These are phyloP conservation scores for Quercus engelmannii DNA, from an alignment of 306 rosid genomes.

Conservation along the genomic window DNA sequence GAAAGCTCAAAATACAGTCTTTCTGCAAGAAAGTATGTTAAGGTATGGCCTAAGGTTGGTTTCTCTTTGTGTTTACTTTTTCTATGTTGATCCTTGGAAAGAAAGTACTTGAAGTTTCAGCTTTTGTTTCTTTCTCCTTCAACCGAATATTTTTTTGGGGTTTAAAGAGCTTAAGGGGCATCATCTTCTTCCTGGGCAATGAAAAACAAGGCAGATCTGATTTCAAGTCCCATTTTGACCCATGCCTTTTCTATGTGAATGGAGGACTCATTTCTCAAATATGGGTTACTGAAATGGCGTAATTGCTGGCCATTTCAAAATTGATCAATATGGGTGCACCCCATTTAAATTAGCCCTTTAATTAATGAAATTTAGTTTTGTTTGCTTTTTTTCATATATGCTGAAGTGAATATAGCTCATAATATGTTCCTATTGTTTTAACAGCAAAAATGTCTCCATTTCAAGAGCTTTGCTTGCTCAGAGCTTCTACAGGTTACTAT, in stretches of 20 bases:
- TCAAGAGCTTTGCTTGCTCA: conserved; percentile 39
- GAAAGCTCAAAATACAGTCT: conserved; percentile 12
- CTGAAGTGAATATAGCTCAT: conserved; percentile 1
- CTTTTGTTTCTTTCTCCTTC: not conserved
- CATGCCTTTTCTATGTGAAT: not conserved
- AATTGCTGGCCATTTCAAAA: not conserved
- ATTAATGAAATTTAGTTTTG: conserved; percentile 7
- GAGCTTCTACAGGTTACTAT: conserved; percentile 46
- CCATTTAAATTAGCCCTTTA: not conserved
- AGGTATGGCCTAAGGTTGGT: conserved; percentile 35
- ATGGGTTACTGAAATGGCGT: not conserved
- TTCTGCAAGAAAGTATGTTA: conserved; percentile 32
- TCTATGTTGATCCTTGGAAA: not conserved
- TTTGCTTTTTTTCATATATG: conserved; percentile 8
- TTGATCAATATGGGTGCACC: not conserved
- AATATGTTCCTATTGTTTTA: conserved; percentile 24
- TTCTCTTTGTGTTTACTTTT: conserved; percentile 5
- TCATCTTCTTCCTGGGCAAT: not conserved
- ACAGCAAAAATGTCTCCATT: conserved; percentile 26
- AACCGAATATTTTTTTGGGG: not conserved
- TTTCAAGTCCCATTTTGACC: not conserved
- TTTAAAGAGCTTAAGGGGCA: not conserved
- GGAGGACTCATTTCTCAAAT: not conserved
- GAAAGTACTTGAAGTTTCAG: not conserved
- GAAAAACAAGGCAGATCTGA: not conserved